Evolutionary conservation across 1,139 yeast species (phyloP), one percentile per base, ranked within the genome.

Genomic region (Kodamaea plutei): DNA sequence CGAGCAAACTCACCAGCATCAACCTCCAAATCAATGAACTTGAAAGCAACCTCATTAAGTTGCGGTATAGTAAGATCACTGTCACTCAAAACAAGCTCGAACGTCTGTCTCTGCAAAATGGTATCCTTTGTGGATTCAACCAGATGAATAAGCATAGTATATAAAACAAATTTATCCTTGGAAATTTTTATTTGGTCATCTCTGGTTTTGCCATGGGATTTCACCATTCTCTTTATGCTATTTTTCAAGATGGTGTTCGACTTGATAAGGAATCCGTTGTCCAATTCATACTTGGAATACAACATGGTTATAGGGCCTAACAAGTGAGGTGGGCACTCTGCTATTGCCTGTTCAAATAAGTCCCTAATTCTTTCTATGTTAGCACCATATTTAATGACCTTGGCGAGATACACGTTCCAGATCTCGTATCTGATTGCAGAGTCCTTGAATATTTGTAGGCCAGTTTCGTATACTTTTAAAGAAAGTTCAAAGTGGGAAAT

Each of bases 331-430:
- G 85, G 84, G 37, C 83, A 70, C 10, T 32, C 33, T 52, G 54
- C 17, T 8, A 64, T 30, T 25, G 79, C 51, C 28, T 77, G 77
- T 34, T 85, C 95, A 54, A 84, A 87, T 12, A 84, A 48, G 39
- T 84, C 95, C 23, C 95, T 60, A 5, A 84, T 57, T 37, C 85
- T 60, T 44, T 85, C 95, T 0, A 49, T 37, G 43, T 44, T 54
- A 26, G 46, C 43, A 33, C 43, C 38, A 27, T 48, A 45, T 8
- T 69, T 48, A 13, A 44, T 32, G 0, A 76, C 69, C 37, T 74
- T 78, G 1, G 70, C 58, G 22, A 88, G 50, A 51, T 87, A 88
- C 8, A 73, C 59, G 37, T 73, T 76, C 91, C 93, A 85, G 17
- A 88, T 64, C 43, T 84, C 87, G 46, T 70, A 80, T 29, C 48